Percentiles rank a stretch among this genome's conserved stretches.
These are phyloP conservation scores for Penicillium chermesinum DNA, from an alignment of 495 filamentous ascomycete genomes.

Conservation along the genomic window DNA sequence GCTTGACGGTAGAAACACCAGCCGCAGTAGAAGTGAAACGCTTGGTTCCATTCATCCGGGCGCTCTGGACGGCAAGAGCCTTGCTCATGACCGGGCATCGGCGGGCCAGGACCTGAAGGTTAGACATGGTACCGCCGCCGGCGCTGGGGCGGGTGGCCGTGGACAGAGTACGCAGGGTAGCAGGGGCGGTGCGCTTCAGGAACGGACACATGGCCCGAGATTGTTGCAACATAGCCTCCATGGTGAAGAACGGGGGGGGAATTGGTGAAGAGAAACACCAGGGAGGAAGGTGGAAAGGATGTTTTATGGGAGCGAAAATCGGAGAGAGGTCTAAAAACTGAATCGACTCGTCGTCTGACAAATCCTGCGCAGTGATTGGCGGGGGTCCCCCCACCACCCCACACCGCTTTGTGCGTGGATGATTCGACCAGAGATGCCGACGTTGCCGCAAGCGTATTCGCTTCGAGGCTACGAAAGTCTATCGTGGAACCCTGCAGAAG, in stretches of 20 bases:
- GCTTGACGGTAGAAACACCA: conserved; percentile 32
- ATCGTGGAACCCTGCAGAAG: not conserved
- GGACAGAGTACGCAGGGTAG: conserved; percentile 82
- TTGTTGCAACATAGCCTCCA: conserved; percentile 93
- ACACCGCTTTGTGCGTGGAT: no score
- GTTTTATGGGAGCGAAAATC: not conserved
- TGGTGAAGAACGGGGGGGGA: conserved; percentile 34
- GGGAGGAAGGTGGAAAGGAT: conserved; percentile 2
- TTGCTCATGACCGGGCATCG: conserved; percentile 99
- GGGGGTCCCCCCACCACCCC: not conserved
- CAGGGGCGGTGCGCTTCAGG: conserved; percentile 86
- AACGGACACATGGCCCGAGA: conserved; percentile 95
- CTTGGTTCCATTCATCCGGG: conserved; percentile 47
- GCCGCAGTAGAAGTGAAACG: conserved; percentile 40
- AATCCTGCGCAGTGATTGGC: not conserved
- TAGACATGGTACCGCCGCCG: conserved; percentile 90
- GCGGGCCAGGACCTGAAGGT: conserved; percentile 88
- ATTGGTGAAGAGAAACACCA: conserved; percentile 1
- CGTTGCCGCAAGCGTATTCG: no score
- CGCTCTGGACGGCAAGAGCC: conserved; percentile 84
- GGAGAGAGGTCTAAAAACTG: not conserved
- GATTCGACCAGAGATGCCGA: no score
- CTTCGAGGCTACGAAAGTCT: not conserved
- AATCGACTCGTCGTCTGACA: not conserved
- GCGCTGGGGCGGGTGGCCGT: conserved; percentile 65